phyloP scores from a whole-genome alignment of 1,284 basidiomycete species.

The Sanguinoderma infundibulare region DNA sequence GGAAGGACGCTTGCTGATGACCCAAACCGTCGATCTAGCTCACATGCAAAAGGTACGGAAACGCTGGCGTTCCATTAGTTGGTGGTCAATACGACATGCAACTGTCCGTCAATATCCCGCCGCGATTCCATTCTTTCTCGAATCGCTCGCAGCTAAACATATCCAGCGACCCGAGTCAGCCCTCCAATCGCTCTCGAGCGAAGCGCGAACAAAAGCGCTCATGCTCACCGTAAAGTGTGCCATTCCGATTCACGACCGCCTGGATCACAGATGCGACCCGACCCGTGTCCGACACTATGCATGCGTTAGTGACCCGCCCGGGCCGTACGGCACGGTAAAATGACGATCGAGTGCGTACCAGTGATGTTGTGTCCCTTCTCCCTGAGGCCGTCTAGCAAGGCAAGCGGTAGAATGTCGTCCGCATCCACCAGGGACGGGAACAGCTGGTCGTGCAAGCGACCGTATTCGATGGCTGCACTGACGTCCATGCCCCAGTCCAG shows the following conservation, averaged over 20 bases:
- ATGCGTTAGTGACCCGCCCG: too few species aligned
- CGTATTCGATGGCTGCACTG: conserved; percentile 81
- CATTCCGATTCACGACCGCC: conserved; percentile 60
- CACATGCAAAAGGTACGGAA: conserved; percentile 7
- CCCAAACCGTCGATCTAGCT: background rate
- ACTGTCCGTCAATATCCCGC: conserved; percentile 64
- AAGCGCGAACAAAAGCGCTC: background rate
- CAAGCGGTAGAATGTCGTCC: conserved; percentile 63
- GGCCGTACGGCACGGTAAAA: background rate
- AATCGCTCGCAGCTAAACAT: conserved; percentile 76
- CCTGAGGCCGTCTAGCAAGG: conserved; percentile 59
- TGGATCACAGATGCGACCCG: conserved; percentile 76
- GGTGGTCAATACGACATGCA: conserved; percentile 5
- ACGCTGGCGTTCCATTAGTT: conserved; percentile 2
- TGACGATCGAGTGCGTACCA: conserved; percentile 43
- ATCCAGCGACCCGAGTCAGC: conserved; percentile 1
- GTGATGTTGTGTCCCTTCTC: conserved; percentile 76
- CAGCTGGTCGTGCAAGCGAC: conserved; percentile 92
- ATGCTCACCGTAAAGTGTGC: conserved; percentile 60
- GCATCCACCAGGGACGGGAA: conserved; percentile 70
- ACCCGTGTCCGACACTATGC: conserved; percentile 51
- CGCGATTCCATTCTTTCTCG: conserved; percentile 83
- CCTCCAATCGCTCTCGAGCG: conserved; percentile 3
- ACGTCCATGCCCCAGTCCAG: conserved; percentile 81
- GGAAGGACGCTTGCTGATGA: background rate